Evolutionary conservation across 805 yeast species (phyloP), one percentile per base, ranked within the genome.

Genomic region (Millerago galiae): DNA sequence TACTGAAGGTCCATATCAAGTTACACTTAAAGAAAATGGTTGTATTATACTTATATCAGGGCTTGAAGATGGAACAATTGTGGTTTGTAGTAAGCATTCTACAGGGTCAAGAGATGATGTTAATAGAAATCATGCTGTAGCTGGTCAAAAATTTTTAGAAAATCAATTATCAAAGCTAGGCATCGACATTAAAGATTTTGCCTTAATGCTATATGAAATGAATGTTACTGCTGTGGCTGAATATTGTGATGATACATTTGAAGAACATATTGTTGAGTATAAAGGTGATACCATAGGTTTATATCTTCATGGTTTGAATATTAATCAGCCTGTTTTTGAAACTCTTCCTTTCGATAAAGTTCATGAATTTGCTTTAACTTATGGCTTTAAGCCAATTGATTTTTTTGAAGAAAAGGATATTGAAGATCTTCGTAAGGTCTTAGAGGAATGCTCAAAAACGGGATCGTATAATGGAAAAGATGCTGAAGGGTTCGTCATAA

Each of bases 1-100:
- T 27, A 81, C 93, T 0, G 27, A 33, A 5, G 96, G 96, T 0
- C 96, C 97, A 0, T 93, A 83, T 59, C 75, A 74, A 15, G 75
- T 89, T 2, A 80, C 96, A 0, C 68, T 82, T 30, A 93, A 93
- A 58, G 95, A 95, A 44, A 93, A 93, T 57, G 99, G 99, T 0
- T 93, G 97, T 55, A 89, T 93, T 41, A 79, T 86, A 2, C 78
- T 93, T 46, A 72, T 93, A 12, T 71, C 95, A 1, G 97, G 91
- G 0, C 62, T 87, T 14, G 71, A 66, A 16, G 81, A 83, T 52
- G 96, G 95, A 0, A 74, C 83, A 0, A 62, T 93, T 13, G 71
- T 91, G 2, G 96, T 90, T 0, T 88, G 97, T 51, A 86, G 96
- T 5, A 93, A 93, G 55, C 93, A 91, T 60, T 80, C 95, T 0